Conservation (phyloP, 2,329 filamentous ascomycete species). For the Thermothelomyces thermophilus region DNA sequence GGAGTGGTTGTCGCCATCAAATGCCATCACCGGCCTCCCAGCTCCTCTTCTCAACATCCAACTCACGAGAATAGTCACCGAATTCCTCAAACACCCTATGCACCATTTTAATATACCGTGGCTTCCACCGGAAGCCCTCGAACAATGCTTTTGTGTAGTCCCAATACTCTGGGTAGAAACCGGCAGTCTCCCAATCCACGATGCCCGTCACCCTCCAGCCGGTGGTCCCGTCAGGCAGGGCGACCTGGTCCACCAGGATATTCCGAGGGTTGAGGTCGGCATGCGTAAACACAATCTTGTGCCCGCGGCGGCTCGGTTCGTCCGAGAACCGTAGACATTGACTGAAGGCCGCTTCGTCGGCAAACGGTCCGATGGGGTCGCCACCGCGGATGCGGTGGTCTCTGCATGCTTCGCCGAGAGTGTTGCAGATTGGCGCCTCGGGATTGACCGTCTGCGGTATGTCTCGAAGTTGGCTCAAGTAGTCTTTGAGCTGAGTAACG, state of each 20-base stretch:
- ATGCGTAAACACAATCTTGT: constrained; percentile 30
- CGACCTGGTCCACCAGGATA: constrained; percentile 27
- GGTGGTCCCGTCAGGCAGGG: constrained; percentile 21
- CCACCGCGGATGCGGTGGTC: constrained; percentile 27
- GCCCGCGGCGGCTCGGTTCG: constrained; percentile 26
- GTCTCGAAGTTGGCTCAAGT: constrained; percentile 25
- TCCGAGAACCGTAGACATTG: constrained; percentile 27
- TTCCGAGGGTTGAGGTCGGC: constrained; percentile 31
- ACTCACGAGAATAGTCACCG: constrained; percentile 22
- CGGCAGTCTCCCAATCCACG: constrained; percentile 28
- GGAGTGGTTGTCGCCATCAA: neutral
- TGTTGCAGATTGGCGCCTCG: constrained; percentile 28
- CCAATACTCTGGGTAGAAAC: constrained; percentile 29
- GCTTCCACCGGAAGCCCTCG: constrained; percentile 19
- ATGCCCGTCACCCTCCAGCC: constrained; percentile 27
- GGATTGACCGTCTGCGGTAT: constrained; percentile 21
- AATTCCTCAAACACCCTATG: constrained; percentile 20
- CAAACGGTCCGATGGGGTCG: constrained; percentile 14
- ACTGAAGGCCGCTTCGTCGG: constrained; percentile 27
- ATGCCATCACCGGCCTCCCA: constrained; percentile 19
- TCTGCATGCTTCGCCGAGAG: constrained; percentile 24
- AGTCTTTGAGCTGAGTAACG: constrained; percentile 23
- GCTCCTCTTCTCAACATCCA: constrained; percentile 21
- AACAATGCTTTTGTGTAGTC: constrained; percentile 27
- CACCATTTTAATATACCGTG: constrained; percentile 13